phyloP scores from a whole-genome alignment of 257 asterid species.

The Fraxinus pennsylvanica region DNA sequence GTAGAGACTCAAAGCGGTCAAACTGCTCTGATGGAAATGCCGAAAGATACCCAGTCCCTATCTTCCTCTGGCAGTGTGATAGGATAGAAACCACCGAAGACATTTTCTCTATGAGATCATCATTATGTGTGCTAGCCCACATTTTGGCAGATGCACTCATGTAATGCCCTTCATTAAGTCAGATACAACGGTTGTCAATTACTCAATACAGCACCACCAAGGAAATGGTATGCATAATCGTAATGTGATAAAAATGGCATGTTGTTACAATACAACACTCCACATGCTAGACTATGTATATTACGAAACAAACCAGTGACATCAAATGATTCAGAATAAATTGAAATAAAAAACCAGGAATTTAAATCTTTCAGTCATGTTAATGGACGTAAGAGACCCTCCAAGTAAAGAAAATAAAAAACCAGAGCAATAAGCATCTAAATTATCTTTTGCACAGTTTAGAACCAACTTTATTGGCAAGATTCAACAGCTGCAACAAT shows the following conservation, averaged over 20 bases:
- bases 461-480: too few relatives aligned
- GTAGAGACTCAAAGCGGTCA: conserved; percentile 68
- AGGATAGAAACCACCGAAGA: conserved; percentile 55
- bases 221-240: neutral
- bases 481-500: neutral
- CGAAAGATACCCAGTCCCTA: conserved; percentile 84
- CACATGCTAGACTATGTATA: neutral
- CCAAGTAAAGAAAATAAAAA: neutral
- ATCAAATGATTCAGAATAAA: neutral
- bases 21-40: conserved; percentile 86
- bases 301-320: neutral
- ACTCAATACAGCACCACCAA: neutral
- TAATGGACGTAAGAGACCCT: neutral
- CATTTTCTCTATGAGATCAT: conserved; percentile 55
- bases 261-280: neutral
- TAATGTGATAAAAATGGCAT: neutral
- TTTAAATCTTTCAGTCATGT: conserved; percentile 9
- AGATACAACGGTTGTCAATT: conserved; percentile 15
- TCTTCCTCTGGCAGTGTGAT: conserved; percentile 58
- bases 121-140: conserved; percentile 88
- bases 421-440: neutral
- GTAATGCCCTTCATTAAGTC: conserved; percentile 66
- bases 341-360: neutral
- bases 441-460: too few relatives aligned
- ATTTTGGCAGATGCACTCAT: conserved; percentile 83